A percentile compares a stretch with the other conserved stretches of the same genome.
Conservation (phyloP, 768 basidiomycete genomes). For the Auriscalpium microsporum region DNA sequence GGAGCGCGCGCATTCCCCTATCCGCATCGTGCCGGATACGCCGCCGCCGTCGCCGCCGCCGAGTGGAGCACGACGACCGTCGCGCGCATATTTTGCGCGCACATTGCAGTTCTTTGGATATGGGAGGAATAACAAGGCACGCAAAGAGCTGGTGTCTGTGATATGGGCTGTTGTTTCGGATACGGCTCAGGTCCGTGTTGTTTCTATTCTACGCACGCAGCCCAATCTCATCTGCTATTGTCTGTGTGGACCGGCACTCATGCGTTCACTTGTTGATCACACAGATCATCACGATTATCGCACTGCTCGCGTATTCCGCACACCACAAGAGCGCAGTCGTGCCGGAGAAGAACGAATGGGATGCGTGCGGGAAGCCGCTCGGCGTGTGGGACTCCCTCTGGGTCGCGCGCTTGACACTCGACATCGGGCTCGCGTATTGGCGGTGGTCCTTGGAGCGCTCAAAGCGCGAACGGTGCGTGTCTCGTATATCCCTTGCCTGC, state of each 20-base stretch:
- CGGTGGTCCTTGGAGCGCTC: conserved; percentile 33
- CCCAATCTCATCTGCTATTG: background rate
- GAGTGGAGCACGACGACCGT: background rate
- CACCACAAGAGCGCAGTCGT: conserved; percentile 37
- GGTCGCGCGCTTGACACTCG: conserved; percentile 45
- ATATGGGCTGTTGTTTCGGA: conserved; percentile 44
- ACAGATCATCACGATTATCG: conserved; percentile 45
- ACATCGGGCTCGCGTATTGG: conserved; percentile 47
- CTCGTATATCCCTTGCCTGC: background rate
- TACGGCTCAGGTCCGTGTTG: conserved; percentile 39
- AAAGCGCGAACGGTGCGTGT: conserved; percentile 11
- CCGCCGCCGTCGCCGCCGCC: background rate
- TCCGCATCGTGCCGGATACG: too few relatives aligned
- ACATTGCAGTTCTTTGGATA: conserved; percentile 40
- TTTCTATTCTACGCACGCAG: too few relatives aligned
- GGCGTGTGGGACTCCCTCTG: conserved; percentile 63
- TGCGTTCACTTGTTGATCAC: too few relatives aligned
- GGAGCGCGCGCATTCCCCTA: too few relatives aligned
- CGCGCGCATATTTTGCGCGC: conserved; percentile 16
- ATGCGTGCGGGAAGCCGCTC: conserved; percentile 54
- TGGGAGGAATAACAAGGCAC: conserved; percentile 42
- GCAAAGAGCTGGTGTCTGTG: conserved; percentile 46
- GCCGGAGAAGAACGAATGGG: conserved; percentile 42
- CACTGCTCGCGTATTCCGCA: conserved; percentile 41
- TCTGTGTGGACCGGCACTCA: background rate